These are phyloP conservation scores for Phaeotremella skinneri DNA, from an alignment of 768 basidiomycete species.

Conservation along the genomic window DNA sequence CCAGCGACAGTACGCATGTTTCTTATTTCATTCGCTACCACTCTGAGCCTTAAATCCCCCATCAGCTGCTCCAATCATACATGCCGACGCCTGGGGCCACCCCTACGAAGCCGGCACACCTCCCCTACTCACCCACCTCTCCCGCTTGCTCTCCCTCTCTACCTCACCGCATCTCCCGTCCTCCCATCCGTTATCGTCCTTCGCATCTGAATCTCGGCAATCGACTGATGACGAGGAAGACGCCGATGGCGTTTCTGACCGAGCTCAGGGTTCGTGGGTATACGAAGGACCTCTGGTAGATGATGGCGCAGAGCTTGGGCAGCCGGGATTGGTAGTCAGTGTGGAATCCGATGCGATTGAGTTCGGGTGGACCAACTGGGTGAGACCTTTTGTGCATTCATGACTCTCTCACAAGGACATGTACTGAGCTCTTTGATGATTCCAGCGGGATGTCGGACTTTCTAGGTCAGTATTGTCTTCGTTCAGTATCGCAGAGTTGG, in stretches of 20 bases:
- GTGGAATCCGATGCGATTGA: conserved; percentile 43
- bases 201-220: conserved; percentile 9
- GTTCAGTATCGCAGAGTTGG: neutral
- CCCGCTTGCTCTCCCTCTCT: conserved; percentile 29
- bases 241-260: conserved; percentile 2
- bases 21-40: neutral
- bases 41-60: neutral
- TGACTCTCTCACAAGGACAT: neutral
- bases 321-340: conserved; percentile 36
- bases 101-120: conserved; percentile 32
- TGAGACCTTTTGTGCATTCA: conserved; percentile 10
- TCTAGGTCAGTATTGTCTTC: neutral
- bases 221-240: conserved; percentile 5
- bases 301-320: conserved; percentile 33
- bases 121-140: conserved; percentile 31
- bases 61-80: conserved; percentile 35
- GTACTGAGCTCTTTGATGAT: neutral
- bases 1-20: conserved; percentile 12
- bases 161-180: conserved; percentile 26
- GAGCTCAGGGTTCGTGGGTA: conserved; percentile 7
- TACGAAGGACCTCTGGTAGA: conserved; percentile 28
- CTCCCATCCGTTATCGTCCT: conserved; percentile 16
- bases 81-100: conserved; percentile 36
- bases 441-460: conserved; percentile 32
- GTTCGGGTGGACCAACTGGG: conserved; percentile 43